Percentiles rank a stretch among this genome's conserved stretches.
These are phyloP conservation scores for Vitis labrusca DNA, from an alignment of 164 flowering plant genomes.

Conservation along the genomic window DNA sequence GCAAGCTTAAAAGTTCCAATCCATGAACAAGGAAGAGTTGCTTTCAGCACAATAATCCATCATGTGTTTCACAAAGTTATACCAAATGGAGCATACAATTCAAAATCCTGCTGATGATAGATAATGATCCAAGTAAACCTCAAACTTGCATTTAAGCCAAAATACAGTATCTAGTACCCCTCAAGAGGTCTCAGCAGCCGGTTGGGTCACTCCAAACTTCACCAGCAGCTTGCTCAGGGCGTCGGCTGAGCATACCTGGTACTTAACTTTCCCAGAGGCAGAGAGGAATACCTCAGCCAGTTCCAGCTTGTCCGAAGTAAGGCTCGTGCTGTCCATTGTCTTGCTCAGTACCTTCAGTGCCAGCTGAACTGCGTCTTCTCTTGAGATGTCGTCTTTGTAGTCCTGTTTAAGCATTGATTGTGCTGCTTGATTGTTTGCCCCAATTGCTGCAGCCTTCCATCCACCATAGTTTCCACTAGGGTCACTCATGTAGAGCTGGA, in stretches of 20 bases:
- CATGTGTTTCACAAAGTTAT: too few relatives aligned
- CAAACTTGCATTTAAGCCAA: too few relatives aligned
- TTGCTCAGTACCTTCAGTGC: conserved; percentile 66
- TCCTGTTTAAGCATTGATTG: conserved; percentile 65
- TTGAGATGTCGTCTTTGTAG: conserved; percentile 53
- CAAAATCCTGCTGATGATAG: too few relatives aligned
- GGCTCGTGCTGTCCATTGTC: conserved; percentile 75
- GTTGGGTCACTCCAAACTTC: conserved; percentile 57
- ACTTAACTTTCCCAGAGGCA: conserved; percentile 54
- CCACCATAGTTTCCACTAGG: conserved; percentile 72
- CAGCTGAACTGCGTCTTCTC: conserved; percentile 58
- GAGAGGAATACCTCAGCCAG: conserved; percentile 50
- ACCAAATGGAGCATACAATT: too few relatives aligned
- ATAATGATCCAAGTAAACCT: too few relatives aligned
- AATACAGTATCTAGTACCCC: too few relatives aligned
- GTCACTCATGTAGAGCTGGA: conserved; percentile 71
- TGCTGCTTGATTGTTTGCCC: conserved; percentile 64
- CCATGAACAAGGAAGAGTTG: too few relatives aligned
- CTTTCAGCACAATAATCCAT: too few relatives aligned
- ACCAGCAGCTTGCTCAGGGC: conserved; percentile 45
- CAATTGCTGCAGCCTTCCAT: conserved; percentile 69
- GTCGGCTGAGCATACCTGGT: conserved; percentile 56
- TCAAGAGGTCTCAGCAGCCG: conserved; percentile 34
- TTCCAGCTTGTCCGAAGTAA: conserved; percentile 66
- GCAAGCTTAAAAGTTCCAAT: too few relatives aligned